phyloP scores from a whole-genome alignment of 31 red algal genomes.

The Odonthalia washingtoniensis region DNA sequence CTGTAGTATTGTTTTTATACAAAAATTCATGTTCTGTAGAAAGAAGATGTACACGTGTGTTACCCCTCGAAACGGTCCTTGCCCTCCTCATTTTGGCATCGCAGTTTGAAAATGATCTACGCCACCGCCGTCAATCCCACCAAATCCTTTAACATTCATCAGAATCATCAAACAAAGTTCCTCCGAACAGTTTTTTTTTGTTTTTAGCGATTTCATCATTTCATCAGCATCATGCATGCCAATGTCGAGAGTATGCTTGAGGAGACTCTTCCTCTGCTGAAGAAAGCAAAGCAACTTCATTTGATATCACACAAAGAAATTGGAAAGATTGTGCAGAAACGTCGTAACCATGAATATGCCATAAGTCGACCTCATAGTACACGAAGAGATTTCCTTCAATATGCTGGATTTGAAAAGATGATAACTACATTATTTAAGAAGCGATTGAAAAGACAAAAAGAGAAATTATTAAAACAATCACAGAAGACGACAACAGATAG shows the following conservation, averaged over 20 bases:
- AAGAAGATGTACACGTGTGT: no score
- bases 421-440: conserved; percentile 34
- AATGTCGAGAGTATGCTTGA: conserved; percentile 43
- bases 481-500: not conserved
- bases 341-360: conserved; percentile 68
- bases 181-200: not conserved
- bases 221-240: conserved; percentile 29
- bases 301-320: conserved; percentile 44
- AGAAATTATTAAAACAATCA: not conserved
- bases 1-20: no score
- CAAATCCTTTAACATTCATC: not conserved
- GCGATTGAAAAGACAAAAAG: conserved; percentile 25
- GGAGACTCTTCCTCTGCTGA: conserved; percentile 42
- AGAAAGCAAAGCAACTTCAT: conserved; percentile 24
- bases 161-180: not conserved
- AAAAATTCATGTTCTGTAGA: no score
- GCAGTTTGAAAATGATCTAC: no score
- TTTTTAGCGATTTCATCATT: not conserved
- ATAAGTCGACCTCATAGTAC: conserved; percentile 15
- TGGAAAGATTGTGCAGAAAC: conserved; percentile 48
- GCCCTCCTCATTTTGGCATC: no score
- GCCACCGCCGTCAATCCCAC: no score
- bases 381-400: conserved; percentile 54
- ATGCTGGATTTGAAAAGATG: conserved; percentile 68
- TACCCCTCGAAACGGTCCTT: no score